A percentile compares a stretch with the other conserved stretches of the same genome.
Conservation (phyloP, 768 basidiomycete species). For the Termitomyces sp. region DNA sequence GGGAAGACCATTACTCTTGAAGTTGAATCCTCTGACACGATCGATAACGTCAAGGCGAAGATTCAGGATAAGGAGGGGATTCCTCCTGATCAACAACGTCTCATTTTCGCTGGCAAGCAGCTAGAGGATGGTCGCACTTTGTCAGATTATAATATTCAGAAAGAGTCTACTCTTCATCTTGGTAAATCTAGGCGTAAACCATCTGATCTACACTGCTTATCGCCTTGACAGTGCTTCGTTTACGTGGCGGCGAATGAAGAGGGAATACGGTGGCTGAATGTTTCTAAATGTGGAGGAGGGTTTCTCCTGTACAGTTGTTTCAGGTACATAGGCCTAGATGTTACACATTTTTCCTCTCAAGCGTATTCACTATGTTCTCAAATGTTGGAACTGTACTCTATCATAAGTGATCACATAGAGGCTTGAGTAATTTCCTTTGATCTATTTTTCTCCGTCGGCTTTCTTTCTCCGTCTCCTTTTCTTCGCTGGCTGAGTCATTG, state of each 20-base stretch:
- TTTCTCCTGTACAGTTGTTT: neutral
- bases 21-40: constrained; percentile 90
- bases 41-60: constrained; percentile 85
- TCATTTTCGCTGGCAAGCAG: constrained; percentile 94
- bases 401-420: too few relatives aligned
- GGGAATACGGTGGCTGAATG: neutral
- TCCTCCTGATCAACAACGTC: constrained; percentile 81
- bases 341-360: too few relatives aligned
- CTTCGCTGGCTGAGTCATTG: constrained; percentile 1
- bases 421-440: neutral
- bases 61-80: constrained; percentile 84
- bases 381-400: neutral
- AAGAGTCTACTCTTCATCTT: constrained; percentile 71
- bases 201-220: neutral
- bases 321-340: too few relatives aligned
- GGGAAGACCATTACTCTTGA: constrained; percentile 93
- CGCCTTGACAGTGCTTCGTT: constrained; percentile 50
- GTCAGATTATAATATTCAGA: constrained; percentile 79
- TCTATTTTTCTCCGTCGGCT: neutral
- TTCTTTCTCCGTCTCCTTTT: constrained; percentile 23
- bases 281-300: neutral
- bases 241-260: constrained; percentile 65
- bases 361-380: neutral
- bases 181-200: constrained; percentile 11
- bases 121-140: constrained; percentile 91